Percentiles rank a stretch among this genome's conserved stretches.
Evolutionary conservation across 148 eudicot species (phyloP).

Genomic region (Talinum fruticosum): DNA sequence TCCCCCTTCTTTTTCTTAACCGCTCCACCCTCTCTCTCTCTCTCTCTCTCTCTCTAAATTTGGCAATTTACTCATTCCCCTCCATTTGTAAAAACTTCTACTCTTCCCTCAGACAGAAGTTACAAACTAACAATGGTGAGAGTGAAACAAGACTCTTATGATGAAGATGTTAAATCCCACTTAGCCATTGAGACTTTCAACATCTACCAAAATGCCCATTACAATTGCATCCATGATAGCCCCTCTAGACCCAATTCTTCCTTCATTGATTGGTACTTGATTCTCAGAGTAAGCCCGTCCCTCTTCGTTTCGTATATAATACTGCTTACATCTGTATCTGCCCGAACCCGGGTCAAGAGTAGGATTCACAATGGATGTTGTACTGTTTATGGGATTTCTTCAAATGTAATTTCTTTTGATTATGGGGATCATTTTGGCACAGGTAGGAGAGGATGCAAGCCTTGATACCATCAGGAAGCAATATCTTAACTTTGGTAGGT

Average conservation of each 20-base stretch:
- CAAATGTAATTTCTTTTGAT: not conserved
- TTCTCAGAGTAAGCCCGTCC: slow-evolving; percentile 45
- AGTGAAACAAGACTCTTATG: slow-evolving; percentile 20
- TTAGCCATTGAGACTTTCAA: slow-evolving; percentile 46
- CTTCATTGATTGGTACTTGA: slow-evolving; percentile 64
- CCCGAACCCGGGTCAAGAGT: not conserved
- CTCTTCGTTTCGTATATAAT: not conserved
- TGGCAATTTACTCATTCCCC: not conserved
- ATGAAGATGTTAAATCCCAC: slow-evolving; percentile 40
- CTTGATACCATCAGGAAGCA: slow-evolving; percentile 50
- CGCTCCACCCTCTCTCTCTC: slow-evolving; percentile 36
- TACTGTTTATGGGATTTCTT: not conserved
- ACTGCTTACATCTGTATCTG: not conserved
- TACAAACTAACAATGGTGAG: slow-evolving; percentile 29
- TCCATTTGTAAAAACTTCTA: not conserved
- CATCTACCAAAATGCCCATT: slow-evolving; percentile 27
- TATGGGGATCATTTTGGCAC: not conserved
- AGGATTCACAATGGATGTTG: not conserved
- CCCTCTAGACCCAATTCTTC: slow-evolving; percentile 22
- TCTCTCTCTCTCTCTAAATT: slow-evolving; percentile 1
- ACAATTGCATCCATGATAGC: slow-evolving; percentile 20
- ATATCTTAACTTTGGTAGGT: slow-evolving; percentile 64
- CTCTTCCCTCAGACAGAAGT: not conserved
- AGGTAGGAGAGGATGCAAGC: slow-evolving; percentile 70
- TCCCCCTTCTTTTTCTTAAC: slow-evolving; percentile 52